phyloP scores from a whole-genome alignment of 78 protist genomes.

The Ministeria vibrans region DNA sequence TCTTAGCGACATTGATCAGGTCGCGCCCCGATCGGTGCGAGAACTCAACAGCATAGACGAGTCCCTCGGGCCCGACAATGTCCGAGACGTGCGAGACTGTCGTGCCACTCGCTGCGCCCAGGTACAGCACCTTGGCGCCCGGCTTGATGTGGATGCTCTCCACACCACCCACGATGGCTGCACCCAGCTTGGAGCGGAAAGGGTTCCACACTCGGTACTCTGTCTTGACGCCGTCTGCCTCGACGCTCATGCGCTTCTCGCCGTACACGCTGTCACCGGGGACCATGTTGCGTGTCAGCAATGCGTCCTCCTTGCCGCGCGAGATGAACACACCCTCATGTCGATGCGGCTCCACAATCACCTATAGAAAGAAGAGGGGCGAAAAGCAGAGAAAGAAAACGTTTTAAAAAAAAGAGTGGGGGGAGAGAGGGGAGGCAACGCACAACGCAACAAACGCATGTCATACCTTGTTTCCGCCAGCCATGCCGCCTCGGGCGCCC shows the following conservation, averaged over 20 bases:
- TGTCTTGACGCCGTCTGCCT: constrained; percentile 73
- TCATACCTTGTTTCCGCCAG: constrained; percentile 4
- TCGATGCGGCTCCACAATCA: constrained; percentile 88
- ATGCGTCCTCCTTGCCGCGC: constrained; percentile 82
- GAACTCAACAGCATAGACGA: constrained; percentile 99
- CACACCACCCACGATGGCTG: constrained; percentile 96
- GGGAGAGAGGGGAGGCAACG: constrained; percentile 3
- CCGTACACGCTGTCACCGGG: constrained; percentile 98
- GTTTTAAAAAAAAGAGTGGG: neutral
- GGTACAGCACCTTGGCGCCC: constrained; percentile 97
- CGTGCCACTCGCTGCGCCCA: constrained; percentile 99
- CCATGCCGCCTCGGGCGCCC: neutral
- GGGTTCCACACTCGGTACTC: constrained; percentile 99
- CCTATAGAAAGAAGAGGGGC: constrained; percentile 35
- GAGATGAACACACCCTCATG: constrained; percentile 87
- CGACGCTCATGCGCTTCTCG: constrained; percentile 95
- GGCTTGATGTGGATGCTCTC: constrained; percentile 87
- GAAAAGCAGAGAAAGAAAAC: neutral
- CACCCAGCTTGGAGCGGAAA: constrained; percentile 98
- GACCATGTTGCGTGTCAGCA: constrained; percentile 83
- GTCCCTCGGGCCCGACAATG: constrained; percentile 96
- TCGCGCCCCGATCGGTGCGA: constrained; percentile 98
- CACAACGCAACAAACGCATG: constrained; percentile 3
- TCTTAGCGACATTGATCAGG: constrained; percentile 95
- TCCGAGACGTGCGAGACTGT: constrained; percentile 99